A percentile compares a stretch with the other conserved stretches of the same genome.
Conservation (phyloP, 192 early-diverging fungal genomes). For the Oehlia diaphana region DNA sequence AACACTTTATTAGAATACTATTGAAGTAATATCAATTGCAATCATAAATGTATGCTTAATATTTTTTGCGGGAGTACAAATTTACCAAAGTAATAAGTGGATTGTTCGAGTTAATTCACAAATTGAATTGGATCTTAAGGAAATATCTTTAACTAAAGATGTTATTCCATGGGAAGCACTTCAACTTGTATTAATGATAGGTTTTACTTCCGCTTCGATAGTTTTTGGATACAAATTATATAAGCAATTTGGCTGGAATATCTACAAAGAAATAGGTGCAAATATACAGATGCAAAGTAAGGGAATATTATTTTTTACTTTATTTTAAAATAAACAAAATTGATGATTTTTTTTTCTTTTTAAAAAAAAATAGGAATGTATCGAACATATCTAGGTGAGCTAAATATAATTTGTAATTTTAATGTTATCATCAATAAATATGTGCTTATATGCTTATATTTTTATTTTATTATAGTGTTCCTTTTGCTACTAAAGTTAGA, state of each 20-base stretch:
- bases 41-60: slow-evolving; percentile 17
- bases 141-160: neutral
- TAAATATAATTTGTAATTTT: neutral
- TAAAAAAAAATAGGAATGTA: slow-evolving; percentile 51
- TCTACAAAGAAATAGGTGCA: slow-evolving; percentile 70
- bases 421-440: neutral
- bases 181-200: neutral
- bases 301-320: neutral
- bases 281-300: slow-evolving; percentile 59
- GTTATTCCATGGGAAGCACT: neutral
- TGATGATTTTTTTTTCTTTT: neutral
- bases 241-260: slow-evolving; percentile 67
- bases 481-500: slow-evolving; percentile 15
- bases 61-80: neutral
- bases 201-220: neutral
- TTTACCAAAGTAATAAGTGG: slow-evolving; percentile 15
- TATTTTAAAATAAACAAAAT: neutral
- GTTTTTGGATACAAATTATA: slow-evolving; percentile 52
- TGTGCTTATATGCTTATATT: neutral
- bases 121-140: neutral
- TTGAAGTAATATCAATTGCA: slow-evolving; percentile 17
- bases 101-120: slow-evolving; percentile 4
- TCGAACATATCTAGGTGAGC: slow-evolving; percentile 54
- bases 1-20: slow-evolving; percentile 14
- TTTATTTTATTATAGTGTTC: slow-evolving; percentile 12